phyloP scores from a whole-genome alignment of 129 eudicot genomes.

The Calendula officinalis region DNA sequence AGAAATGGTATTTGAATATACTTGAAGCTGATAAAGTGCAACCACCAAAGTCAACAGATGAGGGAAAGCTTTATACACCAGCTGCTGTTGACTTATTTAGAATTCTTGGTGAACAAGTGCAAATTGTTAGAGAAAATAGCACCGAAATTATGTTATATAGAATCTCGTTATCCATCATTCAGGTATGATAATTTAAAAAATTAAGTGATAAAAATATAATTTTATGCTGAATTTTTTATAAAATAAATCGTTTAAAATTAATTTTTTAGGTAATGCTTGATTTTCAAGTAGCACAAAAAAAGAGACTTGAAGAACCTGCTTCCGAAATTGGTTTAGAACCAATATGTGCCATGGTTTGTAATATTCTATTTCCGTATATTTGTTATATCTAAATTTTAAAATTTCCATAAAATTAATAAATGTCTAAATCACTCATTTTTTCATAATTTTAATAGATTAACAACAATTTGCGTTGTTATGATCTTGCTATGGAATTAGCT shows the following conservation, averaged over 20 bases:
- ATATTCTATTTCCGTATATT: neutral
- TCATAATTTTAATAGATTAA: slow-evolving; percentile 52
- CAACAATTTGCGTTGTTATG: slow-evolving; percentile 93
- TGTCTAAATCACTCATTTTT: slow-evolving; percentile 14
- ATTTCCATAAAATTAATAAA: neutral
- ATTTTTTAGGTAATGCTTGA: slow-evolving; percentile 78
- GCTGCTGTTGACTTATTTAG: slow-evolving; percentile 98
- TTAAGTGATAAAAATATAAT: neutral
- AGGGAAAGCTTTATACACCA: slow-evolving; percentile 94
- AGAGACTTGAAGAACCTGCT: slow-evolving; percentile 94
- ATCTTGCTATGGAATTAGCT: slow-evolving; percentile 94
- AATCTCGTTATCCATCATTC: slow-evolving; percentile 87
- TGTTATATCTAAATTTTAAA: neutral
- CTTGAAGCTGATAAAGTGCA: slow-evolving; percentile 95
- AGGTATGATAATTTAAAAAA: slow-evolving; percentile 43
- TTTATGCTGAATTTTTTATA: no score
- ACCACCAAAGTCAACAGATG: slow-evolving; percentile 92
- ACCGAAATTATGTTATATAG: slow-evolving; percentile 96
- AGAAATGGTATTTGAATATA: slow-evolving; percentile 98
- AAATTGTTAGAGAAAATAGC: slow-evolving; percentile 94
- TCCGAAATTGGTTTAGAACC: slow-evolving; percentile 97
- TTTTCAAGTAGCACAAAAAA: slow-evolving; percentile 91
- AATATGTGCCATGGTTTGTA: slow-evolving; percentile 86
- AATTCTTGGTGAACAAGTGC: slow-evolving; percentile 95
- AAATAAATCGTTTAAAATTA: slow-evolving; percentile 4